Base-by-base conservation (phyloP, 1,284 basidiomycete species). In the Leccinum fallax region DNA sequence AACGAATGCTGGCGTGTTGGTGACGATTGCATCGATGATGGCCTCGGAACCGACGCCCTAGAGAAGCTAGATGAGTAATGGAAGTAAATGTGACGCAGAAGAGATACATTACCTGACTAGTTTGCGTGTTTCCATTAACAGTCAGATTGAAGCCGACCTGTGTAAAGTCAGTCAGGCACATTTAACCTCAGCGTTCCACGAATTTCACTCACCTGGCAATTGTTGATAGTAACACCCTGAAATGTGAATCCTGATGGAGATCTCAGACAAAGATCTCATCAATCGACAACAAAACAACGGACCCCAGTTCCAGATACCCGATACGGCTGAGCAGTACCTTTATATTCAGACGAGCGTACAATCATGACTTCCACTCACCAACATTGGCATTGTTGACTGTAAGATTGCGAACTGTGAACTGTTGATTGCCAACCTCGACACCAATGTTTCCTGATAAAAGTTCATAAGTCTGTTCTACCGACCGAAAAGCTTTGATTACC, bases 391-490 rank as follows among this genome's bases (percentile, higher is more conserved):
- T 81, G 63, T 79, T 83, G 63, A 85, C 72, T 3, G 82, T 83
- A 57, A 85, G 70, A 66, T 85, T 85, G 43, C 83, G 81, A 57
- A 84, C 80, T 1, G 83, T 85, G 67, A 83, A 82, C 11, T 85
- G 83, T 64, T 85, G 83, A 66, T 80, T 85, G 32, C 83, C 83
- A 36, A 85, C 78, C 66, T 76, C 72, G 28, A 85, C 75, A 46
- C 82, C 83, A 15, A 76, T 79, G 59, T 77, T 78, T 51, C 80
- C 69, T 70, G 34, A 34, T 55, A 30, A 54, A 49, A 49, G 1
- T 13, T 57, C 21, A 46, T 55, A 10, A 51, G 10, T n/a, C 11
- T 30, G n/a, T 52, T 24, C 32, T 30, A 15, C 19, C 48, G 5
- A 3, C n/a, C 1, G 0, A 52, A 1, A 5, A 28, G 11, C 1